Base-by-base conservation (phyloP, 2,329 filamentous ascomycete species). In the Colletotrichum brevisporum region DNA sequence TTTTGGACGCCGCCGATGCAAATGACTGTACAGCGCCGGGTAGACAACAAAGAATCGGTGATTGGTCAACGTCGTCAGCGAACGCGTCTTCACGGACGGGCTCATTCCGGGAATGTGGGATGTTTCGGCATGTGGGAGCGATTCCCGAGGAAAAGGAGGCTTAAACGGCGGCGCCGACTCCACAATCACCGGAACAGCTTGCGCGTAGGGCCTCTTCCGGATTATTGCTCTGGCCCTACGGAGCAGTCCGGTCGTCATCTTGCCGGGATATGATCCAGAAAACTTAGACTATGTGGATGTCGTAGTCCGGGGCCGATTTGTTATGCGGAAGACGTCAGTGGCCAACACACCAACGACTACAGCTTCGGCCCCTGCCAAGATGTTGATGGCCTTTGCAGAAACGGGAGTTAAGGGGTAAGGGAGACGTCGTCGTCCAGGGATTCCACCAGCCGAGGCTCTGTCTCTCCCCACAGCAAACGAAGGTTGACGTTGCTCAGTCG, bases 81-180 rank as follows among this genome's bases (percentile, higher is more conserved):
- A 51, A 60, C 27, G 55, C 48, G 48, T 62, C 36, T 27, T 24
- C 41, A 21, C 16, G 8, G 41, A 53, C 16, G 27, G 27, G 41
- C 31, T 48, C 24, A 39, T 21, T 31, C 24, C 27, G 21, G 43
- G 10, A 26, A 27, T 27, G 54, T 43, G 51, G 43, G 24, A 10
- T 43, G 41, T 51, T n/a, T 51, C 66, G 66, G 66, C 15, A 66
- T 60, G 61, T 69, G 66, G 66, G 66, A 66, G 55, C 27, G 26
- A 12, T 8, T 56, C 50, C 62, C 41, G 41, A 39, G 36, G 21
- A 65, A 68, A 68, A 58, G 54, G 61, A 65, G 61, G 41, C 54
- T 69, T 65, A 52, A 58, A 59, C 54, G 31, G 43, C 61, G 31
- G 50, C 18, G 1, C 65, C 48, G 43, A 21, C 62, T 54, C 66